Evolutionary conservation across 192 early-diverging fungal species (phyloP).

Genomic region (Coemansia sp.): DNA sequence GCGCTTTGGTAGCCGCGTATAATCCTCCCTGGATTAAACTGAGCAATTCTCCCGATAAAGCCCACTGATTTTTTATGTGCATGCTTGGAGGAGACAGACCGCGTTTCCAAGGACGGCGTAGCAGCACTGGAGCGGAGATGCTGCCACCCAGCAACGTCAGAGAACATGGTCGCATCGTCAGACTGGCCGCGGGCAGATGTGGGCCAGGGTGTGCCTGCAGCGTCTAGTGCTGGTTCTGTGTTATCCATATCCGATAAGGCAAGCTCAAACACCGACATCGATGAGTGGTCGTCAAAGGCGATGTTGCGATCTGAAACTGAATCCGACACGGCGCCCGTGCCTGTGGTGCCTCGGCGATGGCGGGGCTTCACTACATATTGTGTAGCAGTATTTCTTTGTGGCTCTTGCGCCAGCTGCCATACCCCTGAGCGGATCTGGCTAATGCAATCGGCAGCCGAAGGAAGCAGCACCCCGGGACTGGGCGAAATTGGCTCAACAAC

Average conservation of each 20-base stretch:
- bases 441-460: slow-evolving; percentile 27
- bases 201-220: not conserved
- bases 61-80: slow-evolving; percentile 42
- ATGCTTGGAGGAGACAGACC: slow-evolving; percentile 21
- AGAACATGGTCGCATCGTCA: not conserved
- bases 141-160: too few species aligned
- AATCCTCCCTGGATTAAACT: slow-evolving; percentile 14
- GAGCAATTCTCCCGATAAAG: slow-evolving; percentile 35
- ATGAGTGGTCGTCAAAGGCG: slow-evolving; percentile 18
- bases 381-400: slow-evolving; percentile 11
- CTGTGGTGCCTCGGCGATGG: slow-evolving; percentile 24
- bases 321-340: slow-evolving; percentile 20
- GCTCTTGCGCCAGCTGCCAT: slow-evolving; percentile 35
- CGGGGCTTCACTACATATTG: slow-evolving; percentile 29
- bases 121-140: slow-evolving; percentile 1
- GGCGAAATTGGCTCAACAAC: slow-evolving; percentile 8
- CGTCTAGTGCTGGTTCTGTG: not conserved
- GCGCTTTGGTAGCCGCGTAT: slow-evolving; percentile 1
- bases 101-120: not conserved
- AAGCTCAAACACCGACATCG: slow-evolving; percentile 27
- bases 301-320: slow-evolving; percentile 25
- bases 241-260: not conserved
- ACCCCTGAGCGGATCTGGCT: slow-evolving; percentile 29
- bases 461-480: slow-evolving; percentile 10
- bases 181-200: not conserved